Evolutionary conservation across 192 early-diverging fungal species (phyloP).

Genomic region (Entomortierella parvispora): DNA sequence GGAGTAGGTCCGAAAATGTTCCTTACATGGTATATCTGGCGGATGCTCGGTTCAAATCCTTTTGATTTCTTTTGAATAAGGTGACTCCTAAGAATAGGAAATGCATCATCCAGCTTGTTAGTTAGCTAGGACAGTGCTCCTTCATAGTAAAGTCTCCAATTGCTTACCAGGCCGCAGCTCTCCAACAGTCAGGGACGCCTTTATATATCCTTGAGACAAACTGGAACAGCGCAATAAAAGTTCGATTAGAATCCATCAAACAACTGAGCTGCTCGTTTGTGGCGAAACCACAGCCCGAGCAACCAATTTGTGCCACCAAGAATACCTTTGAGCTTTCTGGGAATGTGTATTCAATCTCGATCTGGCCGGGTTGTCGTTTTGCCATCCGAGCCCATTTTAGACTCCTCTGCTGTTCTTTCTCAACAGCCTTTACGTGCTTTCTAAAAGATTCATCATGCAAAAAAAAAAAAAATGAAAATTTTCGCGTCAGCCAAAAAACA

Average conservation of each 20-base stretch:
- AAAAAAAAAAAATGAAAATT: background rate
- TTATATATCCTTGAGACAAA: constrained; percentile 63
- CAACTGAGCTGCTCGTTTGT: too few species aligned
- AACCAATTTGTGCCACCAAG: background rate
- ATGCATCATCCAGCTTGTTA: too few species aligned
- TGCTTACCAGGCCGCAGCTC: constrained; percentile 63
- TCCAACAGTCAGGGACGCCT: constrained; percentile 68
- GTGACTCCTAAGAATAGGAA: constrained; percentile 21
- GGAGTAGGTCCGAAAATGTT: too few species aligned
- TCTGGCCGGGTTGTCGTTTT: constrained; percentile 17
- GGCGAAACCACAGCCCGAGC: too few species aligned
- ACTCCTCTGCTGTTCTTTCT: constrained; percentile 34
- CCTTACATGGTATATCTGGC: constrained; percentile 42
- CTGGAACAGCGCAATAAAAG: constrained; percentile 22
- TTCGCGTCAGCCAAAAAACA: too few species aligned
- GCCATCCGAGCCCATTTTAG: constrained; percentile 27
- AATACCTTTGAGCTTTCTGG: constrained; percentile 29
- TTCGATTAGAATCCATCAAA: too few species aligned
- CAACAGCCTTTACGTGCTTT: constrained; percentile 14
- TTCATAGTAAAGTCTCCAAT: too few species aligned
- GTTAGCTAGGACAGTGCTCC: too few species aligned
- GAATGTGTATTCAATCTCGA: constrained; percentile 41
- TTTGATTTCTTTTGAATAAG: constrained; percentile 34
- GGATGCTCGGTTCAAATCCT: constrained; percentile 34
- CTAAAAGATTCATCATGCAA: background rate